Percentiles rank a stretch among this genome's conserved stretches.
phyloP scores from a whole-genome alignment of 805 yeast species.

The Metschnikowia dekortorum region DNA sequence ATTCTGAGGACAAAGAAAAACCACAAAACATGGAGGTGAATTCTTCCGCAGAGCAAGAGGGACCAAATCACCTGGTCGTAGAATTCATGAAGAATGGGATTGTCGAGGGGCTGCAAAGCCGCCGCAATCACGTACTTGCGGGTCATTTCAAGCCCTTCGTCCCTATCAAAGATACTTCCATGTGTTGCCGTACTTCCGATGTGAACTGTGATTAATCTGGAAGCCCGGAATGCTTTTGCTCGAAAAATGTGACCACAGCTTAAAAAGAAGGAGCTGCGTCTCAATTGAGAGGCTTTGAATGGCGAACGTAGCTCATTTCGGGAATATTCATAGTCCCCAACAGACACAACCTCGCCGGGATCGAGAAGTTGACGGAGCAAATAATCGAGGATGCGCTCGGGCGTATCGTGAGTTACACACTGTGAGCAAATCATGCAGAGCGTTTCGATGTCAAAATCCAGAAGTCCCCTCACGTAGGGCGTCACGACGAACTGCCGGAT shows the following conservation, averaged over 20 bases:
- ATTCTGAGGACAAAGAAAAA: conserved; percentile 10
- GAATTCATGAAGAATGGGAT: conserved; percentile 7
- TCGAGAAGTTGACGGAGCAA: conserved; percentile 8
- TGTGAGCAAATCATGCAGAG: conserved; percentile 9
- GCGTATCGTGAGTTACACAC: not conserved
- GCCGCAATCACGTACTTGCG: conserved; percentile 13
- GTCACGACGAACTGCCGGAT: not conserved
- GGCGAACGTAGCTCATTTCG: not conserved
- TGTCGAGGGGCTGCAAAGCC: conserved; percentile 12
- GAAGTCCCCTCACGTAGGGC: conserved; percentile 3
- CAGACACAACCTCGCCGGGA: conserved; percentile 3
- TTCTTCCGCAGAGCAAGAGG: conserved; percentile 13
- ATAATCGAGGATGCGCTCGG: conserved; percentile 3
- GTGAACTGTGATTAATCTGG: not conserved
- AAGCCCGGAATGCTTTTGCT: conserved; percentile 4
- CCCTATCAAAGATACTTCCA: conserved; percentile 4
- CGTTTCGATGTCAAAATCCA: conserved; percentile 11
- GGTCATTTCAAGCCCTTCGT: conserved; percentile 8
- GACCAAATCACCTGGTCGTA: conserved; percentile 17
- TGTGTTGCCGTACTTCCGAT: not conserved
- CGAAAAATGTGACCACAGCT: conserved; percentile 12
- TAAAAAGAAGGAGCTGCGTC: conserved; percentile 9
- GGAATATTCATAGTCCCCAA: conserved; percentile 2
- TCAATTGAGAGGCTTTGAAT: conserved; percentile 3
- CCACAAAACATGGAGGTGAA: conserved; percentile 4